phyloP scores from a whole-genome alignment of 345 rosid genomes.

The Corchorus capsularis region DNA sequence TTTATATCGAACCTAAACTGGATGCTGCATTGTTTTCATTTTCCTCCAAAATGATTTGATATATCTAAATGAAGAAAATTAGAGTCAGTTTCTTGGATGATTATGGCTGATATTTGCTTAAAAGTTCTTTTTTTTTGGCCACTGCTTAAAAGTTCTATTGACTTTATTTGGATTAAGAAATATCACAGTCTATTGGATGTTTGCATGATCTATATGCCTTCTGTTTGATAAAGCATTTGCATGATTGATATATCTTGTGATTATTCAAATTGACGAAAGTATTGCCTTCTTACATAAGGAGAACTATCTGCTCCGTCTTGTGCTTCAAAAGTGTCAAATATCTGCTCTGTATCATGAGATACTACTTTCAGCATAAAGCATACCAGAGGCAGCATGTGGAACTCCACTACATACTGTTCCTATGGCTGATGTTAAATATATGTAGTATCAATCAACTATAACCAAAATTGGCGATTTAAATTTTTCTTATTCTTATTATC shows the following conservation, averaged over 20 bases:
- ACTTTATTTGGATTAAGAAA: slow-evolving; percentile 6
- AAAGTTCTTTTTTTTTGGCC: too few relatives aligned
- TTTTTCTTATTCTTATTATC: neutral
- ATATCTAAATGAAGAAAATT: neutral
- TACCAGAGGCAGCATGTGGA: neutral
- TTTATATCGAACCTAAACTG: neutral
- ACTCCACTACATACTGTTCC: neutral
- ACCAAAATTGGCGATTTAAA: neutral
- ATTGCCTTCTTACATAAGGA: neutral
- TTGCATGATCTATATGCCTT: neutral
- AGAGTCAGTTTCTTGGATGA: neutral
- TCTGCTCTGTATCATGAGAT: neutral
- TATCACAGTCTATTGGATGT: neutral
- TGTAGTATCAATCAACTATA: neutral
- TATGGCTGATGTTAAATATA: neutral
- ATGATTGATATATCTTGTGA: neutral
- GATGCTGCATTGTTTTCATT: neutral
- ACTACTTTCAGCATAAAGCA: neutral
- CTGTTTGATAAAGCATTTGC: slow-evolving; percentile 3
- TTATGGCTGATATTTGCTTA: neutral
- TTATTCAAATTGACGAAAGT: too few relatives aligned
- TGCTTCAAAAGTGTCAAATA: too few relatives aligned
- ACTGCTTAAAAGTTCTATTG: slow-evolving; percentile 1
- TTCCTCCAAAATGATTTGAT: neutral
- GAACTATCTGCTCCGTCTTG: too few relatives aligned